phyloP scores from a whole-genome alignment of 768 basidiomycete genomes.

The Phlebiopsis flavidoalba region DNA sequence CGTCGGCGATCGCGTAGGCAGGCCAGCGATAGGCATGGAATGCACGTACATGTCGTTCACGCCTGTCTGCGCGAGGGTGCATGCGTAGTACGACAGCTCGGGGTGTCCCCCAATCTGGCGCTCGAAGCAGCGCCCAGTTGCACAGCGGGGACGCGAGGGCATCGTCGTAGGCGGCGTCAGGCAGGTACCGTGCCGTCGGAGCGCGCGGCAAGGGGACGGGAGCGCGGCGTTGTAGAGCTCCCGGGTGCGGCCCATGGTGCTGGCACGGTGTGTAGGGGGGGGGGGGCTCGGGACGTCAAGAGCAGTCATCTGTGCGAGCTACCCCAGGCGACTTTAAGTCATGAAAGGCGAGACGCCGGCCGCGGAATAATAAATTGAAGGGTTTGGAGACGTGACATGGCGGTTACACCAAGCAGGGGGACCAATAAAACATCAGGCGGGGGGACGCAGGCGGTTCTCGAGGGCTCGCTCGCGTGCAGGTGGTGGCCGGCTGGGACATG shows the following conservation, averaged over 20 bases:
- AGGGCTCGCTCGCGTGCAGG: not conserved
- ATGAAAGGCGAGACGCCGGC: not conserved
- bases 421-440: not conserved
- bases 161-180: not conserved
- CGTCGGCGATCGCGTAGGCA: not conserved
- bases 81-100: slow-evolving; percentile 77
- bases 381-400: not conserved
- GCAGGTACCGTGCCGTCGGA: not conserved
- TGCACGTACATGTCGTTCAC: slow-evolving; percentile 80
- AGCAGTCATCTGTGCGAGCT: not conserved
- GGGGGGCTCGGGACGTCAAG: not conserved
- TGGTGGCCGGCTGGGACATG: not conserved
- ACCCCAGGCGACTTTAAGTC: not conserved
- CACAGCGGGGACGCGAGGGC: not conserved
- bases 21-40: no score
- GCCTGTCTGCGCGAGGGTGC: slow-evolving; percentile 68
- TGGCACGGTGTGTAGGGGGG: not conserved
- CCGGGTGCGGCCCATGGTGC: not conserved
- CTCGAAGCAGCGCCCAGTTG: slow-evolving; percentile 33
- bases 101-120: slow-evolving; percentile 68
- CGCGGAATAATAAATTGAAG: not conserved
- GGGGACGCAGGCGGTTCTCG: not conserved
- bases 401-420: not conserved
- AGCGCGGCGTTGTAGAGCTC: slow-evolving; percentile 1
- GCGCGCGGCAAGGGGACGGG: slow-evolving; percentile 18